These are phyloP conservation scores for Hymenoscyphus repandus DNA, from an alignment of 2,329 filamentous ascomycete species.

Conservation along the genomic window DNA sequence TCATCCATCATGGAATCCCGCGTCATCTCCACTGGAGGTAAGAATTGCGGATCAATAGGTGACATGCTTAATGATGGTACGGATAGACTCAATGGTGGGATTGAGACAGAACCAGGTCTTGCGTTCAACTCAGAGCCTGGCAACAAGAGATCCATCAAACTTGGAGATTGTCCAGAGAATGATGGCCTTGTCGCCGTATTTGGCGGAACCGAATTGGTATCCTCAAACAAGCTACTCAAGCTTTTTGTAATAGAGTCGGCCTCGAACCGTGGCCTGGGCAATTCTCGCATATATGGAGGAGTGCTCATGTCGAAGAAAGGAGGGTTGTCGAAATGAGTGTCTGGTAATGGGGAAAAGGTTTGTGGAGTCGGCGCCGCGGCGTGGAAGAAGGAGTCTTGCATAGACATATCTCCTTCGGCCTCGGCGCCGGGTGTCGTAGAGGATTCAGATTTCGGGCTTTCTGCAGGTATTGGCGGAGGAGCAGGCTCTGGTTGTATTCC, in stretches of 20 bases:
- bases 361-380: constrained; percentile 24
- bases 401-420: constrained; percentile 22
- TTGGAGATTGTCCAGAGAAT: constrained; percentile 42
- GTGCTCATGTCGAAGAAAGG: constrained; percentile 31
- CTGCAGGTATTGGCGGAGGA: constrained; percentile 5
- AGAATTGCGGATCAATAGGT: constrained; percentile 22
- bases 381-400: constrained; percentile 29
- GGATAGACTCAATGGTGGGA: constrained; percentile 20
- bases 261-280: constrained; percentile 27
- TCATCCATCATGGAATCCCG: constrained; percentile 36
- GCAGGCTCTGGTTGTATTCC: constrained; percentile 18
- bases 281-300: constrained; percentile 26
- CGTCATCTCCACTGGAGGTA: constrained; percentile 16
- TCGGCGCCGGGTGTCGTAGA: constrained; percentile 23
- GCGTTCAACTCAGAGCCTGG: constrained; percentile 43
- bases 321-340: constrained; percentile 23
- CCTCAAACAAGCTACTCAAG: constrained; percentile 33
- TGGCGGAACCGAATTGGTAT: constrained; percentile 28
- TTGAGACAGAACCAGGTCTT: constrained; percentile 22
- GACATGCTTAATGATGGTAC: constrained; percentile 16
- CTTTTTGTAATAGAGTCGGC: constrained; percentile 33
- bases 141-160: constrained; percentile 42
- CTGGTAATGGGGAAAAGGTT: constrained; percentile 15
- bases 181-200: constrained; percentile 29
- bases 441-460: constrained; percentile 19